phyloP scores from a whole-genome alignment of 345 rosid species.

The Aurinia saxatilis region DNA sequence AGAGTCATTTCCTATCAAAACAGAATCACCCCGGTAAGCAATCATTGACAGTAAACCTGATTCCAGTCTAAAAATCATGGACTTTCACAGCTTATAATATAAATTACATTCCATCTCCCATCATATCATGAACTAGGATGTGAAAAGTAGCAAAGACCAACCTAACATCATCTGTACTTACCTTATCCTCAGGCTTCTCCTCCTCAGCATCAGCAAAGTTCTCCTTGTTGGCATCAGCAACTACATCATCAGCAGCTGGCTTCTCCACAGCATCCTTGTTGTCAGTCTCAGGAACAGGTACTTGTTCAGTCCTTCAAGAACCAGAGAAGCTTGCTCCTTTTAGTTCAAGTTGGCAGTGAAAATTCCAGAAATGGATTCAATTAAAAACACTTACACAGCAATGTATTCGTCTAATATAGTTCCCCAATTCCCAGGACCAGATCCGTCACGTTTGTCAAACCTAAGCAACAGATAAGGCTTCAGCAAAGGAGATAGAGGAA shows the following conservation, averaged over 20 bases:
- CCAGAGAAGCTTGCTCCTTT: conserved; percentile 2
- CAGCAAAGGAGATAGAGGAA: not conserved
- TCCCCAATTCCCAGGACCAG: conserved; percentile 99
- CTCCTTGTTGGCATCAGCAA: conserved; percentile 66
- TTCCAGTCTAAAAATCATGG: not conserved
- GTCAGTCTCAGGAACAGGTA: conserved; percentile 46
- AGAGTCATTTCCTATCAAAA: conserved; percentile 77
- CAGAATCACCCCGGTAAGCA: not conserved
- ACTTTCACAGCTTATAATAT: not conserved
- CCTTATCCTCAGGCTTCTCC: conserved; percentile 88
- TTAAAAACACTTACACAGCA: conserved; percentile 44
- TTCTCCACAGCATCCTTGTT: conserved; percentile 48
- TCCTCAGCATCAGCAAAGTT: conserved; percentile 43
- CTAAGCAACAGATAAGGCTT: conserved; percentile 26
- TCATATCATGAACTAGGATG: not conserved
- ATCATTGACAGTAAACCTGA: not conserved
- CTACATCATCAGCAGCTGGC: conserved; percentile 53
- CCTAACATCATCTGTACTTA: conserved; percentile 11
- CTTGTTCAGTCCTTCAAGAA: conserved; percentile 55
- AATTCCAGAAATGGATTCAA: not conserved
- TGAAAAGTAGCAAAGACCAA: not conserved
- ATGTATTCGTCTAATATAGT: conserved; percentile 60
- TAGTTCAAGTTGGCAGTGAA: not conserved
- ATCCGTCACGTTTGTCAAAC: conserved; percentile 79
- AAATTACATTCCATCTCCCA: not conserved